Conservation (phyloP, 2,329 filamentous ascomycete genomes). For the Simplicillium aogashimaense region DNA sequence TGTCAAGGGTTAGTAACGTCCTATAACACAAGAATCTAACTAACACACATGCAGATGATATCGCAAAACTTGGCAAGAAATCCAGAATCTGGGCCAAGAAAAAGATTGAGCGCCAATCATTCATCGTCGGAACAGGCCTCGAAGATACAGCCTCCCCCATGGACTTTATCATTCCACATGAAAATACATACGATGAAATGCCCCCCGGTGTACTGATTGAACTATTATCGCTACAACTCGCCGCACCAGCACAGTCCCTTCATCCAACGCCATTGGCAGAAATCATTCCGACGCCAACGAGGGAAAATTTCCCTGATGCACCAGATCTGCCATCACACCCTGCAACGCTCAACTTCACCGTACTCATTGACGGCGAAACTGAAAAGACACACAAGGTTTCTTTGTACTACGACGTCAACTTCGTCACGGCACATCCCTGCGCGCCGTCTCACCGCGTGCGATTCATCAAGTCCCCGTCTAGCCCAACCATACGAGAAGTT, state of each 20-base stretch:
- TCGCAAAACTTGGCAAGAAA: conserved; percentile 39
- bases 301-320: conserved; percentile 20
- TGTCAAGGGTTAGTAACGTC: conserved; percentile 32
- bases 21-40: not conserved
- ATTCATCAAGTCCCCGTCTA: conserved; percentile 49
- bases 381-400: conserved; percentile 32
- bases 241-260: conserved; percentile 30
- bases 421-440: conserved; percentile 58
- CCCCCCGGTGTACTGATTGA: conserved; percentile 38
- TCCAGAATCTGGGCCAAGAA: conserved; percentile 53
- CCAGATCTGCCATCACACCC: conserved; percentile 24
- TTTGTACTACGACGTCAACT: conserved; percentile 49
- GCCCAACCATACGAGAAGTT: conserved; percentile 48
- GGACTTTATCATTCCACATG: conserved; percentile 53
- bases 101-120: conserved; percentile 48
- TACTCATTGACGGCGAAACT: conserved; percentile 26
- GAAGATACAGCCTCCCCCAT: conserved; percentile 43
- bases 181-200: conserved; percentile 39
- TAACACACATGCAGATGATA: conserved; percentile 28
- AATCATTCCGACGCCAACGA: conserved; percentile 25
- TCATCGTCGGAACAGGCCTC: conserved; percentile 48
- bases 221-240: conserved; percentile 40
- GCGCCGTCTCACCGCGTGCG: conserved; percentile 45
- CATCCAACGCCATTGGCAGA: conserved; percentile 33
- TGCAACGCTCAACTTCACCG: conserved; percentile 22